A percentile compares a stretch with the other conserved stretches of the same genome.
phyloP scores from a whole-genome alignment of 78 protist species.

The Polysphondylium violaceum region DNA sequence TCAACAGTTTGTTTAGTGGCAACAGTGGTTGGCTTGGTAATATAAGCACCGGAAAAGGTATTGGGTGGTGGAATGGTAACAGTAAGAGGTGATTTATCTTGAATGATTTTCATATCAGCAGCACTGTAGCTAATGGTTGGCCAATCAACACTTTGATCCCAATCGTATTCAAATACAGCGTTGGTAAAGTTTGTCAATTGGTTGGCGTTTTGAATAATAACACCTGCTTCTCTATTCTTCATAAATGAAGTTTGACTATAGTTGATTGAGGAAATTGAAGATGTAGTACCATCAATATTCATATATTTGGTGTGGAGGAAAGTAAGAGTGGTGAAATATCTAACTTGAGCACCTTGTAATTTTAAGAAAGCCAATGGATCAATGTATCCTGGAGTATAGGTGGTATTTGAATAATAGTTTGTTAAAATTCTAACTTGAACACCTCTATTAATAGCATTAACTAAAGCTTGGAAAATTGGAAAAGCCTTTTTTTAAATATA shows the following conservation, averaged over 20 bases:
- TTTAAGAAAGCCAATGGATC: conserved; percentile 81
- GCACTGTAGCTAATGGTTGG: conserved; percentile 42
- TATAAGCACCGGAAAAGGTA: conserved; percentile 47
- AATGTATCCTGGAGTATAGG: conserved; percentile 57
- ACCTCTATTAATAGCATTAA: conserved; percentile 84
- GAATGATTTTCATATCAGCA: conserved; percentile 65
- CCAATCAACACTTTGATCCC: conserved; percentile 49
- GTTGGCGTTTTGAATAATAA: conserved; percentile 16
- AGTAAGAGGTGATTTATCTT: not conserved
- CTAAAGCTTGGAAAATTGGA: conserved; percentile 80
- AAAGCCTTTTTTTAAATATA: conserved; percentile 24
- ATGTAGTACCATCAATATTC: conserved; percentile 46
- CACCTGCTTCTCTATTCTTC: conserved; percentile 87
- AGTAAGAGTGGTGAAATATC: conserved; percentile 77
- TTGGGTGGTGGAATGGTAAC: conserved; percentile 50
- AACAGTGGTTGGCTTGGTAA: conserved; percentile 24
- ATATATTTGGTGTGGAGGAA: conserved; percentile 78
- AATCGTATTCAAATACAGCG: conserved; percentile 66
- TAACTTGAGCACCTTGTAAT: conserved; percentile 80
- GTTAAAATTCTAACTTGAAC: conserved; percentile 74
- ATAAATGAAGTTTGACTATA: conserved; percentile 78
- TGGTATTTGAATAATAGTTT: conserved; percentile 67
- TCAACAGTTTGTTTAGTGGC: not conserved
- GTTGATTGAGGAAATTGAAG: conserved; percentile 80
- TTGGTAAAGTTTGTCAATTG: conserved; percentile 13